Base-by-base conservation (phyloP, 139 green algal genomes). In the Eudorina sp. region DNA sequence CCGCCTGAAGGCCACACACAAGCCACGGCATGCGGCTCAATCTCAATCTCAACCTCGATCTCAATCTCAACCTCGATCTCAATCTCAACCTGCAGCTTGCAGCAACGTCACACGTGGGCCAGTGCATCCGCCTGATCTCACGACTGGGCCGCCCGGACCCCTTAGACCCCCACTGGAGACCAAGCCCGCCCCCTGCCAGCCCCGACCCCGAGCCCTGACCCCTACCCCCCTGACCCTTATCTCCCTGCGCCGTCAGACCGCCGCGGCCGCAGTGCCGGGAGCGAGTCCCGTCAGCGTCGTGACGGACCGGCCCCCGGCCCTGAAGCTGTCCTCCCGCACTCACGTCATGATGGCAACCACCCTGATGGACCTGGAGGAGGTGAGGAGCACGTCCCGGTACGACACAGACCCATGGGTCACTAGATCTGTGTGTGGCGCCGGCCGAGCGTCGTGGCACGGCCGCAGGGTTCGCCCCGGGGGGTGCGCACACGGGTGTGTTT, bases 271-370 rank as follows among this genome's bases (percentile, higher is more conserved):
- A 3, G 43, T 58, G 41, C 34, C 25, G 7, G 72, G 34, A 4
- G 25, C 25, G 23, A 19, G 29, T 4, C 19, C 23, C 2, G 43
- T 41, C 25, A 19, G 8, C 7, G 43, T 60, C 25, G 72, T 79
- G 23, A 5, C 21, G 5, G 73, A 45, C 7, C 29, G 45, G 29
- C 73, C 73, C 0, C 21, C 46, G 73, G 11, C 45, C 0, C 29
- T 81, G n/a, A n/a, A 21, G 8, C 45, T 64, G n/a, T 9, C 27
- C 2, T 45, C 46, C 7, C 27, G n/a, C 29, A 81, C 73, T 5
- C 73, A 81, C 73, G 29, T 81, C 25, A 62, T 81, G 73, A 43
- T n/a, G 73, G 29, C 73, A 14, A 64, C 27, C 45, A 81, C 73
- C 13, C 9, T 81, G 29, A 27, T 18, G 41, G n/a, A 13, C 29